phyloP scores from a whole-genome alignment of 805 yeast genomes.

The Saitoella complicata region DNA sequence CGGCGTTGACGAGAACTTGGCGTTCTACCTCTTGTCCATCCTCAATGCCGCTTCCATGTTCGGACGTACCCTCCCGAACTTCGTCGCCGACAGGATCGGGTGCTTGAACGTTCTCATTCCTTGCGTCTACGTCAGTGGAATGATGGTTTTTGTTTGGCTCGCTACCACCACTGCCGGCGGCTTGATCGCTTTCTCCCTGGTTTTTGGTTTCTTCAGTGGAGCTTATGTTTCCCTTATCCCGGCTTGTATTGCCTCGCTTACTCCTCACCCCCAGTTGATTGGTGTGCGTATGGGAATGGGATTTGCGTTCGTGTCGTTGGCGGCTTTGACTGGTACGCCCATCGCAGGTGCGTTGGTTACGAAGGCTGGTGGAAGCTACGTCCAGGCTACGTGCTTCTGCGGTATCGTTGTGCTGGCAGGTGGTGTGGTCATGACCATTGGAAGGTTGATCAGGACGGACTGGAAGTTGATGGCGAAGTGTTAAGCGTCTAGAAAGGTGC shows the following conservation, averaged over 20 bases:
- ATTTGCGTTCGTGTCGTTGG: constrained; percentile 38
- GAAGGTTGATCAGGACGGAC: neutral
- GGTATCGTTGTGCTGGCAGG: constrained; percentile 8
- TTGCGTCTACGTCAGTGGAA: constrained; percentile 16
- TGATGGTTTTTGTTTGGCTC: constrained; percentile 24
- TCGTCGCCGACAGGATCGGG: constrained; percentile 32
- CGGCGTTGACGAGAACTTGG: constrained; percentile 13
- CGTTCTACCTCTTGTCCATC: constrained; percentile 20
- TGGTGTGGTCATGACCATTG: constrained; percentile 3
- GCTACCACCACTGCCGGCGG: constrained; percentile 19
- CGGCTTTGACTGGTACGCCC: constrained; percentile 20
- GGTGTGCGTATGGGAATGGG: constrained; percentile 43
- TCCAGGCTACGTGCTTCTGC: constrained; percentile 13
- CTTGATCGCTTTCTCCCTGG: constrained; percentile 17
- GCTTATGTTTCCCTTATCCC: constrained; percentile 21
- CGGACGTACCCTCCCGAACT: constrained; percentile 37
- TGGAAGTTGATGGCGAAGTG: neutral
- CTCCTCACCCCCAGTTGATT: constrained; percentile 15
- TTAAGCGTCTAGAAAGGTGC: neutral
- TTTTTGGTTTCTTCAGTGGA: constrained; percentile 21
- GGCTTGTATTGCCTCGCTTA: constrained; percentile 18
- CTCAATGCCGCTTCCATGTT: constrained; percentile 26
- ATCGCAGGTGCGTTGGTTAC: constrained; percentile 17
- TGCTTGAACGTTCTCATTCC: constrained; percentile 27
- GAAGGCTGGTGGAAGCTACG: constrained; percentile 9